Conservation (phyloP, 1,284 basidiomycete genomes). For the Xerocomus minutiporus region DNA sequence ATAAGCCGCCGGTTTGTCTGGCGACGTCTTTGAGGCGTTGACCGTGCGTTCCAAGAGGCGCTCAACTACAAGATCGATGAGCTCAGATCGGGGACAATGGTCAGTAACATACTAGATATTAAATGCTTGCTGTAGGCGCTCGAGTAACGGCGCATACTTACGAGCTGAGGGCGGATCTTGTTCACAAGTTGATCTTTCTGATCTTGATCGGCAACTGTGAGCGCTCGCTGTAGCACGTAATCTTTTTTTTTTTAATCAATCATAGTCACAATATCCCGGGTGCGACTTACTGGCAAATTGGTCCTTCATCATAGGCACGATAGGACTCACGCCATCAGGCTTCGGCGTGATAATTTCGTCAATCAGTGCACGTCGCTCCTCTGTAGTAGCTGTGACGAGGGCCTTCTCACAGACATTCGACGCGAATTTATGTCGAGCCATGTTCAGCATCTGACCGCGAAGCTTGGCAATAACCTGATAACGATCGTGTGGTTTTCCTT, state of each 20-base stretch:
- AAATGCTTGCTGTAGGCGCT: constrained; percentile 76
- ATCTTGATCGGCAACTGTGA: constrained; percentile 65
- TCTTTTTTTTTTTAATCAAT: constrained; percentile 40
- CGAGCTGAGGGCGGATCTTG: constrained; percentile 63
- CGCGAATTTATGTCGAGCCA: constrained; percentile 92
- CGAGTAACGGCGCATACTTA: constrained; percentile 66
- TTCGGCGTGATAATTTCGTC: constrained; percentile 76
- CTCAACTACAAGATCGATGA: constrained; percentile 48
- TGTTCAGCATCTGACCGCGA: constrained; percentile 72
- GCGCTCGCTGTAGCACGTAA: constrained; percentile 77
- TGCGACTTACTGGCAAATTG: constrained; percentile 75
- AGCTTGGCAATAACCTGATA: constrained; percentile 67
- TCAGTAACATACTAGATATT: constrained; percentile 57
- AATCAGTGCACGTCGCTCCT: constrained; percentile 66
- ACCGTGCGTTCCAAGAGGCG: constrained; percentile 52
- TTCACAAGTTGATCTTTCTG: constrained; percentile 64
- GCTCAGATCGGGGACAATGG: not conserved
- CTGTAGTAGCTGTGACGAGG: constrained; percentile 60
- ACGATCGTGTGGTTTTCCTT: constrained; percentile 71
- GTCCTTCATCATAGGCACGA: constrained; percentile 85
- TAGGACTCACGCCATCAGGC: constrained; percentile 57
- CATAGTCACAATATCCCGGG: not conserved
- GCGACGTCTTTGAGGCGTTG: constrained; percentile 23
- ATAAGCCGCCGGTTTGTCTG: constrained; percentile 31
- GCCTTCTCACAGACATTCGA: constrained; percentile 97